Conservation (phyloP, 192 early-diverging fungal genomes). For the Umbelopsis sp. region DNA sequence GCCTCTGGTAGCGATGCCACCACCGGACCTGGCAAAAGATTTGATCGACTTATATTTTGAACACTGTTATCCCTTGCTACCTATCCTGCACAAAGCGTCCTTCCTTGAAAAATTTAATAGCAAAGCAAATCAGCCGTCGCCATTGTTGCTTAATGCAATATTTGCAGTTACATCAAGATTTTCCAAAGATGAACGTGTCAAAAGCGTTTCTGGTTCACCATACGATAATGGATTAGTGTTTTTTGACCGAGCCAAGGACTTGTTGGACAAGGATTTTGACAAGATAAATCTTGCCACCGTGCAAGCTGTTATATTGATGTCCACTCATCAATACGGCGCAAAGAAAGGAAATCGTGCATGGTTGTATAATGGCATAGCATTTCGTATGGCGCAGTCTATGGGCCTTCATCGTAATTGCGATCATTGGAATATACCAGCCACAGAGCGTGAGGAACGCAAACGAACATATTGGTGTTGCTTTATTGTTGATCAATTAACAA, state of each 20-base stretch:
- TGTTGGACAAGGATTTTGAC: conserved; percentile 70
- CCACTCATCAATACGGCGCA: conserved; percentile 67
- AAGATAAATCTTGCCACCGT: conserved; percentile 56
- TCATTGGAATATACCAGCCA: conserved; percentile 52
- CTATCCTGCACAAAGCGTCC: conserved; percentile 64
- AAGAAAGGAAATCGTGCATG: conserved; percentile 69
- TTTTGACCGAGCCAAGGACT: conserved; percentile 69
- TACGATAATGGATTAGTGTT: conserved; percentile 52
- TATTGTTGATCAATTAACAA: conserved; percentile 67
- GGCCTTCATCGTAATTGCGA: conserved; percentile 71
- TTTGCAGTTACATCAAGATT: conserved; percentile 53
- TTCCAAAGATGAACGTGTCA: conserved; percentile 42
- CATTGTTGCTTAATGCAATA: conserved; percentile 55
- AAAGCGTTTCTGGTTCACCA: conserved; percentile 40
- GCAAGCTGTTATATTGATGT: conserved; percentile 68
- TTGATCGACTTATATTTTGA: conserved; percentile 66
- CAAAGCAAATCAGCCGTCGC: background rate
- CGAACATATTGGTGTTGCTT: conserved; percentile 79
- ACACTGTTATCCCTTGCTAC: conserved; percentile 67
- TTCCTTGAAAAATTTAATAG: conserved; percentile 45
- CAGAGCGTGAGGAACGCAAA: conserved; percentile 64
- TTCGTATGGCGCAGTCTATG: conserved; percentile 75
- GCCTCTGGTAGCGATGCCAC: conserved; percentile 56
- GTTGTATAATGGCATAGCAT: conserved; percentile 78
- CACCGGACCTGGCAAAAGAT: conserved; percentile 59